phyloP scores from a whole-genome alignment of 2,329 filamentous ascomycete species.

The Epicoccum sorghinum region DNA sequence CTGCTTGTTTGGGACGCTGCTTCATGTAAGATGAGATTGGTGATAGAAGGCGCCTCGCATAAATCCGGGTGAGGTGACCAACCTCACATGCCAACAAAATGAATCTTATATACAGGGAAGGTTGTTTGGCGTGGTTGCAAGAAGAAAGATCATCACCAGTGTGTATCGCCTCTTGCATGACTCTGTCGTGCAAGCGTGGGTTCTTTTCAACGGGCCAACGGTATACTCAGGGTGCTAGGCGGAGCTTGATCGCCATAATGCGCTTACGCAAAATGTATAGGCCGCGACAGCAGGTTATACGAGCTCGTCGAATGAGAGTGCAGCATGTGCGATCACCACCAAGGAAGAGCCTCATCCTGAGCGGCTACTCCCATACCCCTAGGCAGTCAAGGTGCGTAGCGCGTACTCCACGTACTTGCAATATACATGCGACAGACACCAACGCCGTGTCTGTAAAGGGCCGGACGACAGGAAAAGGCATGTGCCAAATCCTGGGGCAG shows the following conservation, averaged over 20 bases:
- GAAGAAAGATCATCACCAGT: too few relatives aligned
- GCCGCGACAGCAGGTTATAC: background rate
- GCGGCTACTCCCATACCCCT: slow-evolving; percentile 4
- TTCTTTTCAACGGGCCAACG: too few relatives aligned
- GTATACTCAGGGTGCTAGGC: too few relatives aligned
- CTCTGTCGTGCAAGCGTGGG: too few relatives aligned
- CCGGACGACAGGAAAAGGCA: background rate
- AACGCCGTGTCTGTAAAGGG: background rate
- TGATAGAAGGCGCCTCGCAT: background rate
- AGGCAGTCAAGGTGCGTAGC: background rate
- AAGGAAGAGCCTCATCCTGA: background rate
- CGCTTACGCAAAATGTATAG: background rate
- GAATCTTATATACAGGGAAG: too few relatives aligned
- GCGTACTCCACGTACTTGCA: slow-evolving; percentile 1
- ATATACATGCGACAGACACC: slow-evolving; percentile 6
- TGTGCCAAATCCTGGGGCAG: background rate
- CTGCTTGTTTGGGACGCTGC: slow-evolving; percentile 3
- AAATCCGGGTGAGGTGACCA: background rate
- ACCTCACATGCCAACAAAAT: too few relatives aligned
- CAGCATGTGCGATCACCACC: slow-evolving; percentile 1
- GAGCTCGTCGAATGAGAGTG: background rate
- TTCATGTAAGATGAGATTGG: background rate
- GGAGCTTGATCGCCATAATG: too few relatives aligned
- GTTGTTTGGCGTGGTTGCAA: too few relatives aligned
- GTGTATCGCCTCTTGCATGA: too few relatives aligned